Base-by-base conservation (phyloP, 1,284 basidiomycete species). In the Vanrija sp. region DNA sequence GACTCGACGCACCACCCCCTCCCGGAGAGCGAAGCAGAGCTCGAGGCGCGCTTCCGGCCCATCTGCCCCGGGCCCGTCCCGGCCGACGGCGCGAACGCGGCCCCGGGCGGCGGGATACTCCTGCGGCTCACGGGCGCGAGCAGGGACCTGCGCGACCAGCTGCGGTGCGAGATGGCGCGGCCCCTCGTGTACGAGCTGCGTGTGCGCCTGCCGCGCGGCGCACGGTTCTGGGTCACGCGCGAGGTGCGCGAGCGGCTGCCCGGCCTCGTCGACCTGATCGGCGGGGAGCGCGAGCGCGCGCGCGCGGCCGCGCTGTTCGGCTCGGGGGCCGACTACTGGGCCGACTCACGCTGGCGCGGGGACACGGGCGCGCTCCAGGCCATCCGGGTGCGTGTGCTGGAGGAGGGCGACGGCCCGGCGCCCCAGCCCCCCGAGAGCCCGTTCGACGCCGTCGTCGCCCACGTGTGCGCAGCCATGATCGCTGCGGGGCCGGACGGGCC, bases 1-100 rank as follows among this genome's bases (percentile, higher is more conserved):
- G 89, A 92, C 62, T 81, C 89, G 39, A 84, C 88, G 0, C 89
- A 92, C 68, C 78, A 86, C 1, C 78, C 82, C 0, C 76, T 90
- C 0, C 89, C 89, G 0, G 38, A 50, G 0, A 79, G 80, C 1
- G 62, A 78, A 0, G 79, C 82, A 1, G 69, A 67, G 44, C 84
- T 87, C 0, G 78, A 83, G 35, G 65, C 71, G 15, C 81, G 87
- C 2, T 91, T 88, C 65, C 77, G 70, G 10, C 38, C 61, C 0
- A 22, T 61, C 3, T 31, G 87, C 2, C 91, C 88, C 65, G 77
- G 70, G 9, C 35, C 61, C 0, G 22, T 61, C 2, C 45, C 41
- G n/a, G 12, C 57, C 2, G 38, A 39, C 41, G 19, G 24, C 20
- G 16, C 38, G 38, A 31, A 31, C 31, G 31, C 31, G 2, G 31